Percentiles rank a stretch among this genome's conserved stretches.
These are phyloP conservation scores for Andalucia godoyi DNA, from an alignment of 78 protist species.

Conservation along the genomic window DNA sequence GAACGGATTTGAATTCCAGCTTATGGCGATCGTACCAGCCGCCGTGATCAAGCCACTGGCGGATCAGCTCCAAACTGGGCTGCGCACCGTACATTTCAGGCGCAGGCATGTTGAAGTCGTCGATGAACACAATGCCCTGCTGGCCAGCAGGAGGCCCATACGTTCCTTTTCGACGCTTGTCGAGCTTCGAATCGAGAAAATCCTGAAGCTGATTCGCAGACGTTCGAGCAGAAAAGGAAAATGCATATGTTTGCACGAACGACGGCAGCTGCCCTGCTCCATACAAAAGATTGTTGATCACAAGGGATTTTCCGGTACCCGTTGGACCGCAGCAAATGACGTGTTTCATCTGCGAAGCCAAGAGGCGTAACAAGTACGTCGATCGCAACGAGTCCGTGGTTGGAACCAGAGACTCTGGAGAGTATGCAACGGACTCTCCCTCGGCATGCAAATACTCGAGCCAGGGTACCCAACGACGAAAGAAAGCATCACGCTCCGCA, in stretches of 20 bases:
- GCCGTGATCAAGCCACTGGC: constrained; percentile 47
- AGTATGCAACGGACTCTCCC: no score
- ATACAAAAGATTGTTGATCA: neutral
- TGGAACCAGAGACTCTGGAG: constrained; percentile 52
- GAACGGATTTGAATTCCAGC: constrained; percentile 6
- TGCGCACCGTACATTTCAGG: constrained; percentile 47
- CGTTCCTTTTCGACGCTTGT: constrained; percentile 31
- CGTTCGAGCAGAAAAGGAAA: constrained; percentile 65
- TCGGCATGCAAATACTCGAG: constrained; percentile 10
- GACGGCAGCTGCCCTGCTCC: neutral
- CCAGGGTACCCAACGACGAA: constrained; percentile 52
- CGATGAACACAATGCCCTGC: constrained; percentile 40
- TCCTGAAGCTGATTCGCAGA: constrained; percentile 43
- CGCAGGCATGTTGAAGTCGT: constrained; percentile 74
- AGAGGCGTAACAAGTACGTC: constrained; percentile 32
- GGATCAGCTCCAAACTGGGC: constrained; percentile 53
- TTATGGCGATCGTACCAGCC: constrained; percentile 53
- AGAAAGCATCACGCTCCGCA: no score
- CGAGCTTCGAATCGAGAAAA: constrained; percentile 38
- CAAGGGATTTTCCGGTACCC: constrained; percentile 71
- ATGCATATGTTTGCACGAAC: constrained; percentile 11
- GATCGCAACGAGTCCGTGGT: constrained; percentile 73
- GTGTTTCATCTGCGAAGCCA: constrained; percentile 10
- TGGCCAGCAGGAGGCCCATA: constrained; percentile 58
- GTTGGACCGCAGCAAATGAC: constrained; percentile 61